These are phyloP conservation scores for Phytophthora lateralis DNA, from an alignment of 352 stramenopile genomes.

Conservation along the genomic window DNA sequence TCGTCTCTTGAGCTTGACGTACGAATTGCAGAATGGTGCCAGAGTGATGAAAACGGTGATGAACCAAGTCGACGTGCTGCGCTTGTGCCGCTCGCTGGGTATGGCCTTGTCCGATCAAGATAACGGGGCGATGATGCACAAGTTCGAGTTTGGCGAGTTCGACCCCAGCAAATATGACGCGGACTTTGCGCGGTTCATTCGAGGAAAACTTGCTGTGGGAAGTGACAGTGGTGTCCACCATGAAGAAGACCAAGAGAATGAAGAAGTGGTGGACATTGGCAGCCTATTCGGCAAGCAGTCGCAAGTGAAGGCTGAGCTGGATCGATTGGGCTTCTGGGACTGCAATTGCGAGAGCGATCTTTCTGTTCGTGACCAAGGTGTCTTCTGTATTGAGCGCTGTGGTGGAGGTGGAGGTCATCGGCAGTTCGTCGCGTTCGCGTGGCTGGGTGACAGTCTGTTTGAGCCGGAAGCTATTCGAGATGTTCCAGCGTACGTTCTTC, in stretches of 20 bases:
- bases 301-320: conserved; percentile 54
- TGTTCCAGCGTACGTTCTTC: conserved; percentile 62
- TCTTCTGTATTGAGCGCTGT: conserved; percentile 45
- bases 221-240: not conserved
- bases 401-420: not conserved
- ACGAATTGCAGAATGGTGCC: conserved; percentile 54
- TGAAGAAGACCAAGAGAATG: not conserved
- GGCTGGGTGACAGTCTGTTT: conserved; percentile 48
- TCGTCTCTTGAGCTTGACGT: conserved; percentile 46
- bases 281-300: conserved; percentile 65
- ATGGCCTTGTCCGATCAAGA: conserved; percentile 34
- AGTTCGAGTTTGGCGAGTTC: conserved; percentile 57
- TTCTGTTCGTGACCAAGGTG: conserved; percentile 42
- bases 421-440: conserved; percentile 58
- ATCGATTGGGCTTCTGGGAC: conserved; percentile 42
- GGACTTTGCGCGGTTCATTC: conserved; percentile 65
- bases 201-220: conserved; percentile 33
- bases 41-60: conserved; percentile 72
- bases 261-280: conserved; percentile 35
- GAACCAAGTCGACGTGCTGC: conserved; percentile 68
- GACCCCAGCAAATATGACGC: conserved; percentile 55
- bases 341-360: conserved; percentile 33
- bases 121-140: conserved; percentile 19
- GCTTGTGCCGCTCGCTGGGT: conserved; percentile 54
- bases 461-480: conserved; percentile 42